Evolutionary conservation across 176 grass and related monocot species (phyloP).

Genomic region (Eleusine coracana): DNA sequence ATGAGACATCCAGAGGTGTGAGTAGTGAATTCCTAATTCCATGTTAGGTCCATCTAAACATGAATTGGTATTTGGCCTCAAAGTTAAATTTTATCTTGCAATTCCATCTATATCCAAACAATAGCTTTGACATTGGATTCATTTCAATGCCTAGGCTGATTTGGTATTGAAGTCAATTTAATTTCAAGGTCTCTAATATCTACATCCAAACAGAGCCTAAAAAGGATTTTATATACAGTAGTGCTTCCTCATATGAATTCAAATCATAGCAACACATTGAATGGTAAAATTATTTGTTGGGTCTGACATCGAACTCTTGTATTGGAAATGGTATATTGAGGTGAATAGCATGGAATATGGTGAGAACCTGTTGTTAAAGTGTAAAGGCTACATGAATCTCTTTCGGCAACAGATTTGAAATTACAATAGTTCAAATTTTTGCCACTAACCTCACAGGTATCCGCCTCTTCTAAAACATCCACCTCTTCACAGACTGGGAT

Average conservation of each 20-base stretch:
- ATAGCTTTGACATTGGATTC: too few relatives aligned
- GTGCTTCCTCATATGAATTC: not conserved
- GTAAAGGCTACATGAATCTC: not conserved
- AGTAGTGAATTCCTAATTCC: too few relatives aligned
- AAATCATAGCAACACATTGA: not conserved
- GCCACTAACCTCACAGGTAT: conserved; percentile 27
- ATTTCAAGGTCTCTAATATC: too few relatives aligned
- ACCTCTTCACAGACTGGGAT: conserved; percentile 19
- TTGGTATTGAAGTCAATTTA: too few relatives aligned
- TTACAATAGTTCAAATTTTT: not conserved
- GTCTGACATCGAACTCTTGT: not conserved
- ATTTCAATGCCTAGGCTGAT: too few relatives aligned
- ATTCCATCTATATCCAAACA: too few relatives aligned
- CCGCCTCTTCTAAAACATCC: conserved; percentile 18
- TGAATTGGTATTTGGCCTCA: too few relatives aligned
- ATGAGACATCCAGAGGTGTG: too few relatives aligned
- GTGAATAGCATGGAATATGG: not conserved
- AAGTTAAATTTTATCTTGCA: too few relatives aligned
- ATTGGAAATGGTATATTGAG: not conserved
- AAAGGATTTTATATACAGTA: not conserved
- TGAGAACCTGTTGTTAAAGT: not conserved
- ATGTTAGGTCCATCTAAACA: too few relatives aligned
- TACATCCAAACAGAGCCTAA: too few relatives aligned
- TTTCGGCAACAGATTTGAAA: not conserved
- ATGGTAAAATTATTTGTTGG: not conserved